Base-by-base conservation (phyloP, 805 yeast genomes). In the Clavispora phyllophila region DNA sequence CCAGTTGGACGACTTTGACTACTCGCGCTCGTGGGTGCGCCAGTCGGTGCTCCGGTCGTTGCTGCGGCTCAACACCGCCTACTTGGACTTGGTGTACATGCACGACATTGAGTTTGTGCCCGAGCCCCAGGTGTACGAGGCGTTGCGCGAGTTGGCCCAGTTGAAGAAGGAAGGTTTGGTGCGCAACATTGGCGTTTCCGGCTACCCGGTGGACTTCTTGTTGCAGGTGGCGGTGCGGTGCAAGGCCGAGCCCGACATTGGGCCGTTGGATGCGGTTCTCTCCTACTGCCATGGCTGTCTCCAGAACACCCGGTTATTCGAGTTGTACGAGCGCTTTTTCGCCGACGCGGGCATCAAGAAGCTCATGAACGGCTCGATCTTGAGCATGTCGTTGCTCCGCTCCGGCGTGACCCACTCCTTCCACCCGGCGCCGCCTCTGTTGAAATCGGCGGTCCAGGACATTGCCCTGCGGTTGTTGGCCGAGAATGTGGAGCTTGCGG, bases 91-190 rank as follows among this genome's bases (percentile, higher is more conserved):
- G 45, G 90, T 91, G 5, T 87, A 86, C 60, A 68, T 89, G 51
- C 98, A 91, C 62, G 98, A 90, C 57, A 78, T 89, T 37, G 98
- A 90, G 59, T 91, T 90, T 62, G 84, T 81, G 7, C 59, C 73
- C 0, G 75, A 74, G 25, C 68, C 60, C 1, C 75, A 76, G 18
- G 76, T 82, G 4, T 54, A 77, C 13, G 82, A 61, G 20, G 96
- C 96, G 0, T 65, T 91, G 40, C 64, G 60, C 22, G 82, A 80
- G 50, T 67, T 88, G 50, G 74, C 67, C 51, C 61, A 59, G 37
- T 63, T 90, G 51, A 85, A 87, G 56, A 51, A 70, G 5, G 79
- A 78, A 49, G 95, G 95, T 0, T 29, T 75, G 2, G 73, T 87
- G 37, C 68, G 61, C 28, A 70, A 81, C 50, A 73, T 90, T 47